These are phyloP conservation scores for Cercophora scortea DNA, from an alignment of 495 filamentous ascomycete species.

Conservation along the genomic window DNA sequence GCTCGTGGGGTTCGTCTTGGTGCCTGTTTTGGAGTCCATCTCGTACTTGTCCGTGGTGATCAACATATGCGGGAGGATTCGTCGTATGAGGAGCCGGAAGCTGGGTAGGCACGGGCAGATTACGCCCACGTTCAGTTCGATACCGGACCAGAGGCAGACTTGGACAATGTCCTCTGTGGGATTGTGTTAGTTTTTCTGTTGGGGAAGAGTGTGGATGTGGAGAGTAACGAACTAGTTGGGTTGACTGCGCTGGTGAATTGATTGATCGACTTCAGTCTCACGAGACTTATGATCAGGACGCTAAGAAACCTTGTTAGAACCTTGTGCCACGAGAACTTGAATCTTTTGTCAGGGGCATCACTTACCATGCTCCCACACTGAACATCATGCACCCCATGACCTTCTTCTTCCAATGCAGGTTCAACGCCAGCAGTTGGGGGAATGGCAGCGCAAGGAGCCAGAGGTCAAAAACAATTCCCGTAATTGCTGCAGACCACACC, in stretches of 20 bases:
- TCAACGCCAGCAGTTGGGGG: conserved; percentile 22
- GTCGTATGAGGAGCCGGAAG: conserved; percentile 18
- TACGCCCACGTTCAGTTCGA: conserved; percentile 25
- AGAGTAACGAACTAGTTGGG: conserved; percentile 17
- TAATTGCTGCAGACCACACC: conserved; percentile 20
- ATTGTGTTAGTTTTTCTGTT: not conserved
- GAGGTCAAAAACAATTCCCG: conserved; percentile 28
- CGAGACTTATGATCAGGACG: conserved; percentile 21
- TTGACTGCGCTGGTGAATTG: conserved; percentile 15
- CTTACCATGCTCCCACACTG: conserved; percentile 27
- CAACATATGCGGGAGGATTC: conserved; percentile 11
- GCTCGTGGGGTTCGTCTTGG: too few relatives aligned
- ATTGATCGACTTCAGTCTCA: conserved; percentile 23
- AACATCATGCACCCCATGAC: conserved; percentile 29
- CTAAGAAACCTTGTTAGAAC: conserved; percentile 5
- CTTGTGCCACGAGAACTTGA: not conserved
- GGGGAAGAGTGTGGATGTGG: too few relatives aligned
- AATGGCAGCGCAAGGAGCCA: conserved; percentile 32
- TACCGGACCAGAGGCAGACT: conserved; percentile 21
- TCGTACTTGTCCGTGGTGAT: conserved; percentile 10
- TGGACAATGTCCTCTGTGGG: conserved; percentile 20
- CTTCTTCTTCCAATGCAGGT: conserved; percentile 29
- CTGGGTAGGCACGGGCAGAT: conserved; percentile 24
- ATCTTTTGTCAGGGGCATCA: not conserved
- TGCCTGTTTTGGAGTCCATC: conserved; percentile 1